A percentile compares a stretch with the other conserved stretches of the same genome.
phyloP scores from a whole-genome alignment of 768 basidiomycete genomes.

The Leccinum olivaceopallidum region DNA sequence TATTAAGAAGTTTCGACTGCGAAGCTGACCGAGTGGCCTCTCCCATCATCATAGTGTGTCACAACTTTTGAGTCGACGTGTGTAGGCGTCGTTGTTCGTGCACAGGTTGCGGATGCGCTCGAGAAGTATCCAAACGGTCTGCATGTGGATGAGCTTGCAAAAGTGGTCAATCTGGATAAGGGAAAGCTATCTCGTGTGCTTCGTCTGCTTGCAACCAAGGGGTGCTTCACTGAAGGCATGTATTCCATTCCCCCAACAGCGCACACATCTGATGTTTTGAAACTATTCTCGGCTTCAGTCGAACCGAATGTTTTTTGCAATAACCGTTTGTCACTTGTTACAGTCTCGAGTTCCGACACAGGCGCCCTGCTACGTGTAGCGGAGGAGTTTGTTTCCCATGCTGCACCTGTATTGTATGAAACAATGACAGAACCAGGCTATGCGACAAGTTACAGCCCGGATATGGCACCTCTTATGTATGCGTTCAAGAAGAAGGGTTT shows the following conservation, averaged over 20 bases:
- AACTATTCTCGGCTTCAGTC: conserved; percentile 15
- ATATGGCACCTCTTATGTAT: conserved; percentile 24
- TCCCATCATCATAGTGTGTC: conserved; percentile 10
- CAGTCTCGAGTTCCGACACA: conserved; percentile 15
- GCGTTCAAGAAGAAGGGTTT: conserved; percentile 19
- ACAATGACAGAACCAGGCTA: conserved; percentile 26
- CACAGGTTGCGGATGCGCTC: conserved; percentile 6
- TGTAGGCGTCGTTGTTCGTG: not conserved
- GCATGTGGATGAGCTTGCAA: conserved; percentile 27
- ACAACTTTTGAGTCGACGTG: conserved; percentile 29
- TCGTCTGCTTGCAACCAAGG: conserved; percentile 35
- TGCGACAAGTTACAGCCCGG: conserved; percentile 24
- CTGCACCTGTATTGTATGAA: conserved; percentile 23
- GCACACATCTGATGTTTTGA: not conserved
- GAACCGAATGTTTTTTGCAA: conserved; percentile 31
- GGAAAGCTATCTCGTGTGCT: conserved; percentile 32
- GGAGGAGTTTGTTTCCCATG: conserved; percentile 14
- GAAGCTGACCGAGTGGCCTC: not conserved
- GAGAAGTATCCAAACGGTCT: conserved; percentile 28
- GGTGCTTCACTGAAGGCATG: not conserved
- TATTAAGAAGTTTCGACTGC: not conserved
- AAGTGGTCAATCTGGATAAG: conserved; percentile 24
- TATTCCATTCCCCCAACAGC: not conserved
- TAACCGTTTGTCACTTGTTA: conserved; percentile 33
- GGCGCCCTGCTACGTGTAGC: conserved; percentile 13